Base-by-base conservation (phyloP, 1,284 basidiomycete species). In the Phellinidium pouzarii region DNA sequence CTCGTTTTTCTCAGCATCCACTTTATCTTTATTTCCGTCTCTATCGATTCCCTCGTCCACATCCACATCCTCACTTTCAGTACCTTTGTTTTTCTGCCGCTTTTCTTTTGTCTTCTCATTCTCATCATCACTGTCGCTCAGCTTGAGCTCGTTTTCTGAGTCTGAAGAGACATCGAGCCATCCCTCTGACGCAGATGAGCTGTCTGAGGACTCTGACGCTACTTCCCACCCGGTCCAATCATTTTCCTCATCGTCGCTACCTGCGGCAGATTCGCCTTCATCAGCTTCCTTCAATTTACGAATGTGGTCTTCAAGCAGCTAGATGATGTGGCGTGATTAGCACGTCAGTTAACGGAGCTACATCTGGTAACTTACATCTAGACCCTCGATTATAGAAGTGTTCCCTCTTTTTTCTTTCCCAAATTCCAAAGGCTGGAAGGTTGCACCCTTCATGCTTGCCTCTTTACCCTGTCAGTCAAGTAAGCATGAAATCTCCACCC, bases 211-310 rank as follows among this genome's bases (percentile, higher is more conserved):
- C 48, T 85, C 86, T 0, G 80, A 83, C 59, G 90, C 90, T 27
- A 89, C 78, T 49, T 97, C 92, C 94, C 95, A 99, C 38, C 84
- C 83, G 40, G 90, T 77, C 94, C 94, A 96, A 19, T 77, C 91
- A 1, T 76, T 79, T 48, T 85, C 84, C 48, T 87, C 84, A 49
- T 84, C 81, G 4, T 76, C 76, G 11, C 74, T 78, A n/a, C 71
- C 68, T 14, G 65, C 68, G 17, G 68, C 74, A 19, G 74, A 69
- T 5, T 76, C 80, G 27, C 84, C 71, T 56, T 65, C 67, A 51
- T 67, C 84, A 62, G 85, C 84, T 60, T 82, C 80, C 19, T 82
- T 79, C 25, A 87, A 71, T 56, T 79, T 75, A 58, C 81, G 77
- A 44, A 94, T 71, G 67, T 96, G 91, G 57, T 92, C 87, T 68